Base-by-base conservation (phyloP, 352 stramenopile species). In the Globisporangium emineosum region DNA sequence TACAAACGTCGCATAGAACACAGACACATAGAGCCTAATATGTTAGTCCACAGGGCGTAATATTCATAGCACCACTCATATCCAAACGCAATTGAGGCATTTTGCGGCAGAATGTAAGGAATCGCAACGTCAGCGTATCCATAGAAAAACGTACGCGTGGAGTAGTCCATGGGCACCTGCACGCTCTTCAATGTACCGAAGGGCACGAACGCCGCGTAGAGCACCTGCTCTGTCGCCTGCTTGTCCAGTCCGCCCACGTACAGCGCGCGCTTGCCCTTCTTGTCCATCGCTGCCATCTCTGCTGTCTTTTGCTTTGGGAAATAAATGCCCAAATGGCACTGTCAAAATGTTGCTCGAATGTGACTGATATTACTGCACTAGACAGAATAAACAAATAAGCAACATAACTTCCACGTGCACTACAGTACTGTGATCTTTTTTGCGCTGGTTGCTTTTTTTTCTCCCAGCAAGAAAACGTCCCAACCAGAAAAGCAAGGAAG, bases 191-290 rank as follows among this genome's bases (percentile, higher is more conserved):
- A 67, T 27, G 88, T 72, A 1, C 89, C 89, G 49, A 96, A 96
- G 10, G 86, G 81, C 21, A 94, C 72, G 62, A 96, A 96, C 12
- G 85, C 85, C 23, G 81, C 85, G 63, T 96, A 94, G 43, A 98
- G 70, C 30, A 87, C 77, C 55, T 92, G 77, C 72, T 96, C 88
- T 30, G 79, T 97, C 10, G 97, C 91, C 42, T 93, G 81, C 35
- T 88, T 82, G 57, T 94, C 87, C 57, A 98, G 72, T 3, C 93
- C 93, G 56, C 93, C 94, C 17, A 98, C 91, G 69, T 98, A 98
- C 33, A 98, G 77, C 66, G 68, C 76, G 30, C 82, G 78, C 74
- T 90, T 91, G 66, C 86, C 85, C 5, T 71, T 61, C 64, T 74
- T 83, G 66, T 67, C 76, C 58, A 71, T 65, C 15, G 56, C 33